Evolutionary conservation across 106 monocot species (phyloP).

Genomic region (Ottelia alismoides): DNA sequence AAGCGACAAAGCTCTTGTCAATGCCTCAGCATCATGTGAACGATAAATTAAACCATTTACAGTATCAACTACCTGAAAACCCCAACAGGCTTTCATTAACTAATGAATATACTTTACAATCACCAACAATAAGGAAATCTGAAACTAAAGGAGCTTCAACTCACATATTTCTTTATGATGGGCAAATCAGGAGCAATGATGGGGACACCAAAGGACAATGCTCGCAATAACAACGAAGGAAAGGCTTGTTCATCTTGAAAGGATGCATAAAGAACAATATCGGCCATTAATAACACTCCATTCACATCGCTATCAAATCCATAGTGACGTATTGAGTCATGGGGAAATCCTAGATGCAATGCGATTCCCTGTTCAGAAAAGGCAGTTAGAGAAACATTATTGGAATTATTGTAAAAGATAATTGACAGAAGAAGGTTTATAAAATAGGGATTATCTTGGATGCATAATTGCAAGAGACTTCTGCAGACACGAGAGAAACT

Average conservation of each 20-base stretch:
- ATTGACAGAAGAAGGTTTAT: too few relatives aligned
- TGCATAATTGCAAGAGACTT: too few relatives aligned
- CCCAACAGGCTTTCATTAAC: too few relatives aligned
- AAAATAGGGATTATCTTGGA: too few relatives aligned
- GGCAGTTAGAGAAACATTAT: too few relatives aligned
- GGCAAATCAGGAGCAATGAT: conserved; percentile 67
- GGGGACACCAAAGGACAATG: conserved; percentile 76
- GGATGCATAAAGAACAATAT: conserved; percentile 70
- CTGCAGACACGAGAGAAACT: too few relatives aligned
- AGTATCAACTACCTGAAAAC: conserved; percentile 61
- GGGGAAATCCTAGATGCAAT: conserved; percentile 43
- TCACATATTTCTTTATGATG: conserved; percentile 70
- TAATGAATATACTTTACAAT: too few relatives aligned
- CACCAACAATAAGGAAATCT: too few relatives aligned
- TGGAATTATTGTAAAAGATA: too few relatives aligned
- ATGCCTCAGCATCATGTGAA: conserved; percentile 31
- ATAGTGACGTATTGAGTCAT: conserved; percentile 46
- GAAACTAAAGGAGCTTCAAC: too few relatives aligned
- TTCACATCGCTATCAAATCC: conserved; percentile 56
- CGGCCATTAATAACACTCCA: conserved; percentile 41
- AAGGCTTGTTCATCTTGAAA: conserved; percentile 70
- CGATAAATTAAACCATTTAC: conserved; percentile 53
- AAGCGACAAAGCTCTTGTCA: conserved; percentile 40
- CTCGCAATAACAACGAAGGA: conserved; percentile 65
- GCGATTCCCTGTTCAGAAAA: conserved; percentile 48